Evolutionary conservation across 2,329 filamentous ascomycete genomes (phyloP), one percentile per base, ranked within the genome.

Genomic region (Cercospora beticola): DNA sequence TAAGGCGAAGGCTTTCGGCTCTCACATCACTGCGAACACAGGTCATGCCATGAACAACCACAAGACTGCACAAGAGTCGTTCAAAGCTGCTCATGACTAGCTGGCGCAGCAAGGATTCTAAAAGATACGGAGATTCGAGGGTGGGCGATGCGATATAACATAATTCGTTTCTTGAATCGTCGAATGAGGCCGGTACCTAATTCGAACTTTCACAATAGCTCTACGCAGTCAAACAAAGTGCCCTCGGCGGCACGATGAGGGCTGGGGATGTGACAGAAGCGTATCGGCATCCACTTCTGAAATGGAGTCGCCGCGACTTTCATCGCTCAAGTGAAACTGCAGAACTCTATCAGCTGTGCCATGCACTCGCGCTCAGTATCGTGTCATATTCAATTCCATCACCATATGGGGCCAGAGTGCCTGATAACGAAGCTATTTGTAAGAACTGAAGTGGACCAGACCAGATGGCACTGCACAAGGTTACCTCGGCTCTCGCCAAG

Each of bases 401-500:
- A 16, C 10, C 9, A 54, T 12, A 30, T n/a, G 23, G 14, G 28
- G 1, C 16, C 23, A 28, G 12, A 56, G 23, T n/a, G 7, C 5
- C 12, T 56, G 23, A 14, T 16, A n/a, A n/a, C 7, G 23, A 0
- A 5, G 7, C 1, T 26, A 56, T 28, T 5, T 16, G 23, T 28
- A n/a, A 8, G 8, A 56, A 28, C 49, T 28, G 7, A n/a, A 16
- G 49, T 23, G 5, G 49, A 52, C 21, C n/a, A n/a, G n/a, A 26
- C 26, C n/a, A 54, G 14, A 54, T 28, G 49, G 12, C 49, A 28
- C 8, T 30, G 49, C 49, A 28, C 23, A 56, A 56, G 12, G 49
- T 56, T 56, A 61, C 58, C 58, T 61, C 58, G 58, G 58, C 58
- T 46, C 31, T 61, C 58, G 31, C 58, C 33, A 18, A 26, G 40